Evolutionary conservation across 345 rosid genomes (phyloP), one percentile per base, ranked within the genome.

Genomic region (Acer negundo): DNA sequence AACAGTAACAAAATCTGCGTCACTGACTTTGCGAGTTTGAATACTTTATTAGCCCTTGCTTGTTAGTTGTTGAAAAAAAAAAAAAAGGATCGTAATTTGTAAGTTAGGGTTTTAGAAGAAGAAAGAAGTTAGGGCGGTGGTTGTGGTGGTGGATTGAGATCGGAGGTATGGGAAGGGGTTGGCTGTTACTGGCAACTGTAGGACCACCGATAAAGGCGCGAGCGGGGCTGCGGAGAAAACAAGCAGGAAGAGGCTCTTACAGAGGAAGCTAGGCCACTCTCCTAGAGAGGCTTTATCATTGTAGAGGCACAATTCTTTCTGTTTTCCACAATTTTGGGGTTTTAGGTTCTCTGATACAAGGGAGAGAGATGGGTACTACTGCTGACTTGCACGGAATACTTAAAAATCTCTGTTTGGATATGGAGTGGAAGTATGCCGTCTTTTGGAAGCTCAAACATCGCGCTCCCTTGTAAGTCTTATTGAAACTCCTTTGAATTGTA

Each of bases 171-270:
- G 95, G 94, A 74, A 86, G 80, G 84, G 88, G 89, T 85, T 87
- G 90, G 77, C 82, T 95, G 72, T 84, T 94, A 74, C 88, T 86
- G 87, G 91, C 86, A 62, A 92, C 94, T 73, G 91, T 89, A 78
- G 97, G 95, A 77, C 98, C 94, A 69, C 93, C 95, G 69, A 87
- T 92, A 85, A 93, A 93, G 77, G 91, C 90, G 74, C 85, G 94
- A 72, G 94, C 96, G 16, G 98, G 94, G 75, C 86, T 95, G 72
- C 82, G 97, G 88, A 92, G 94, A 70, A 90, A 95, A 65, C 98
- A 95, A 83, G 98, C 98, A 10, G 98, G 98, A 31, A 85, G 98
- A 92, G 98, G 98, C 73, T 93, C 98, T 16, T 95, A 95, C 79
- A 84, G 98, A 83, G 98, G 95, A 78, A 92, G 98, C 78, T 95